A percentile compares a stretch with the other conserved stretches of the same genome.
These are phyloP conservation scores for Melastoma candidum DNA, from an alignment of 441 rosid species.

Conservation along the genomic window DNA sequence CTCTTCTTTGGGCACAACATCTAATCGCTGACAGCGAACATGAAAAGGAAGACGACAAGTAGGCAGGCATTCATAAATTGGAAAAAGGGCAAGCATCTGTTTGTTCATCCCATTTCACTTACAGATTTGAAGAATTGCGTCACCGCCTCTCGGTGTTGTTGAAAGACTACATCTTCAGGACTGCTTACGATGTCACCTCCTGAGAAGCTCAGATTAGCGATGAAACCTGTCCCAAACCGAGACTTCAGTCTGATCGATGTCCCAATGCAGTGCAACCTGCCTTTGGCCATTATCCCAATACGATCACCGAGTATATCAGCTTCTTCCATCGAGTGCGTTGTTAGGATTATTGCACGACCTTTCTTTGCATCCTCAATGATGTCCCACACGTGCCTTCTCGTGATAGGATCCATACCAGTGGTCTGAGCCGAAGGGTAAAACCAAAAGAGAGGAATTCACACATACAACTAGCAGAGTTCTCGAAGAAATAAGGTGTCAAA, in stretches of 20 bases:
- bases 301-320: conserved; percentile 88
- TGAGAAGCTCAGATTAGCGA: conserved; percentile 60
- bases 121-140: conserved; percentile 68
- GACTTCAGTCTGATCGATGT: conserved; percentile 84
- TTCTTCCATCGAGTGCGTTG: conserved; percentile 97
- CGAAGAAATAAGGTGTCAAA: neutral
- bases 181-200: conserved; percentile 28
- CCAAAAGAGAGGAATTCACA: neutral
- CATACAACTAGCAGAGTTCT: neutral
- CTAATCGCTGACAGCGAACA: conserved; percentile 42
- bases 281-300: conserved; percentile 94
- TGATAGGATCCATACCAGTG: conserved; percentile 87
- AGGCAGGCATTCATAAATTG: conserved; percentile 1
- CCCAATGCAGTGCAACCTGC: conserved; percentile 82
- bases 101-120: conserved; percentile 11
- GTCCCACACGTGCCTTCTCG: conserved; percentile 95
- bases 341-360: conserved; percentile 72
- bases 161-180: conserved; percentile 20
- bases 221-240: conserved; percentile 74
- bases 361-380: conserved; percentile 74
- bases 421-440: conserved; percentile 33
- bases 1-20: conserved; percentile 60
- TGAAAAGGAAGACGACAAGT: conserved; percentile 12
- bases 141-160: conserved; percentile 32
- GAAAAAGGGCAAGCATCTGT: neutral